These are phyloP conservation scores for Fusarium acutatum DNA, from an alignment of 2,329 filamentous ascomycete genomes.

Conservation along the genomic window DNA sequence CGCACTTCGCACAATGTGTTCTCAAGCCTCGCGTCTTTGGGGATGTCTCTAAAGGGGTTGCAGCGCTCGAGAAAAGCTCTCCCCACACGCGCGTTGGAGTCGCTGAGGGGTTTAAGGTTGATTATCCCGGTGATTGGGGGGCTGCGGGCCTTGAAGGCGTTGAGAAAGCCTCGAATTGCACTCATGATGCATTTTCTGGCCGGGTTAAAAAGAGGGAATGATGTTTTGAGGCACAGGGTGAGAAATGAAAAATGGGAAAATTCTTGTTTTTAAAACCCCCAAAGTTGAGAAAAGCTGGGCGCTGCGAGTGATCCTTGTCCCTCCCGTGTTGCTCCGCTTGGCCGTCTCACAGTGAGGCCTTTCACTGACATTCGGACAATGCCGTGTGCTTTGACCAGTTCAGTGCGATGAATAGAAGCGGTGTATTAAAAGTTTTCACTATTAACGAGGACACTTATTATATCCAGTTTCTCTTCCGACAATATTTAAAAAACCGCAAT, in stretches of 20 bases:
- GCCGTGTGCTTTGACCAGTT: slow-evolving; percentile 14
- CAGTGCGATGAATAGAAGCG: not conserved
- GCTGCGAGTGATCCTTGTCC: slow-evolving; percentile 14
- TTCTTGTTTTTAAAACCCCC: slow-evolving; percentile 19
- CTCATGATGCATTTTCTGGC: slow-evolving; percentile 31
- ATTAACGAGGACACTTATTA: not conserved
- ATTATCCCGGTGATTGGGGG: not conserved
- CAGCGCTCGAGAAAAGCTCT: slow-evolving; percentile 24
- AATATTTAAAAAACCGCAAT: not conserved
- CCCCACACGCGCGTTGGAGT: slow-evolving; percentile 2
- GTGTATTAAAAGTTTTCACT: not conserved
- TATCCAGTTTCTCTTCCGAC: not conserved
- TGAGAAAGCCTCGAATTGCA: slow-evolving; percentile 20
- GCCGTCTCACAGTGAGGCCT: slow-evolving; percentile 4
- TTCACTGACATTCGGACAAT: slow-evolving; percentile 14
- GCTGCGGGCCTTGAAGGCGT: slow-evolving; percentile 15
- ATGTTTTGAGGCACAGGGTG: not conserved
- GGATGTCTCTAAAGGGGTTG: slow-evolving; percentile 20
- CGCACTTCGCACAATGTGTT: slow-evolving; percentile 24
- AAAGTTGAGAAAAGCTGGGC: slow-evolving; percentile 12
- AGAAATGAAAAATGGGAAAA: not conserved
- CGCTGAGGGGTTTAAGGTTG: slow-evolving; percentile 8
- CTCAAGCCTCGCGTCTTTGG: slow-evolving; percentile 13
- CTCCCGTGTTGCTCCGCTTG: slow-evolving; percentile 21
- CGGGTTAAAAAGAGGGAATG: not conserved